These are phyloP conservation scores for Trypethelium eluteriae DNA, from an alignment of 495 filamentous ascomycete species.

Conservation along the genomic window DNA sequence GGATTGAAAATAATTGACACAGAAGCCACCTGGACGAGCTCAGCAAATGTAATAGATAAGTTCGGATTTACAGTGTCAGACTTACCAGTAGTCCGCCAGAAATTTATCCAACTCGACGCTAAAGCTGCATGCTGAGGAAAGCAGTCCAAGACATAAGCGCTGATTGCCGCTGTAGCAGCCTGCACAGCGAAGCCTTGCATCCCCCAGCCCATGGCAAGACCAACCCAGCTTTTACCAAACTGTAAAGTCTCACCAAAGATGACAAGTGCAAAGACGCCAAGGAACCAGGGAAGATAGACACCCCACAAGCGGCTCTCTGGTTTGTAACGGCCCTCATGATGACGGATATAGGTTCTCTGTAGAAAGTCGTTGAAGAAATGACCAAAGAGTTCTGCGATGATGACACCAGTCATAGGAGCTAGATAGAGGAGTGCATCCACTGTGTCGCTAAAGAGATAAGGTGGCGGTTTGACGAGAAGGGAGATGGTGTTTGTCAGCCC, in stretches of 20 bases:
- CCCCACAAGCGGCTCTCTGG: constrained; percentile 25
- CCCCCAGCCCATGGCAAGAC: constrained; percentile 25
- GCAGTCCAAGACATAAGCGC: constrained; percentile 35
- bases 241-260: constrained; percentile 22
- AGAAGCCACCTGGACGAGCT: constrained; percentile 33
- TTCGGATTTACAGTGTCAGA: background rate
- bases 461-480: constrained; percentile 34
- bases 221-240: constrained; percentile 17
- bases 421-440: constrained; percentile 33
- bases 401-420: constrained; percentile 33
- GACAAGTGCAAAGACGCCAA: constrained; percentile 22
- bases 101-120: constrained; percentile 41
- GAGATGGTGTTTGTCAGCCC: constrained; percentile 32
- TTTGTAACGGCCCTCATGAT: constrained; percentile 17
- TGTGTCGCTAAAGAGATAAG: constrained; percentile 31
- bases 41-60: background rate
- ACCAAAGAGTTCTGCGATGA: constrained; percentile 35
- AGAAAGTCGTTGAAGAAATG: constrained; percentile 40
- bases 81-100: constrained; percentile 39
- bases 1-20: constrained; percentile 44
- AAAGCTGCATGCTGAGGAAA: constrained; percentile 40
- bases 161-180: constrained; percentile 20
- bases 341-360: constrained; percentile 15
- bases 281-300: constrained; percentile 19
- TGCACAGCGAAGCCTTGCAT: constrained; percentile 22